Base-by-base conservation (phyloP, 352 stramenopile species). In the Pythium inflatum region DNA sequence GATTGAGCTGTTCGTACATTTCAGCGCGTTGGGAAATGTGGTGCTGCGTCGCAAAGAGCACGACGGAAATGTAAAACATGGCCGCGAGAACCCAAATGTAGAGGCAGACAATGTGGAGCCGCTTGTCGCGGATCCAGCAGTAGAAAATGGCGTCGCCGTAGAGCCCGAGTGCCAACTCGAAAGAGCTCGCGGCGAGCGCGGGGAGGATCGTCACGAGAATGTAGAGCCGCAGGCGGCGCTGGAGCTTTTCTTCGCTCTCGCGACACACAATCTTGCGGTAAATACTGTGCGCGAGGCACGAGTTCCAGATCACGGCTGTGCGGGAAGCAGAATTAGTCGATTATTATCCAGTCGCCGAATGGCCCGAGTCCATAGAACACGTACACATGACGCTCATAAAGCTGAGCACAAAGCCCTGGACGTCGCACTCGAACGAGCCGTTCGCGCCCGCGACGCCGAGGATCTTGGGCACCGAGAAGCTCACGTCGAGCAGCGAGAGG, bases 271-370 rank as follows among this genome's bases (percentile, higher is more conserved):
- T 87, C 50, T 89, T 85, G 55, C 83, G 66, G 71, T 89, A 90
- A 46, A 93, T 83, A 50, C 85, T 89, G 34, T 93, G 81, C 24
- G 85, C 85, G 58, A 93, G 81, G 31, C 81, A 85, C 2, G 78
- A 78, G 59, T 90, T 91, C 85, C 85, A 93, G 22, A 87, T 74
- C 55, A 91, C 78, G 25, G 77, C 79, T 87, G 36, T 25, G 18
- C 20, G 22, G n/a, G n/a, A n/a, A 49, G n/a, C n/a, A 8, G 22
- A 30, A 28, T 25, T 22, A 51, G n/a, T 31, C n/a, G n/a, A n/a
- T n/a, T n/a, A n/a, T n/a, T n/a, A n/a, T n/a, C n/a, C n/a, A n/a
- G n/a, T n/a, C n/a, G n/a, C n/a, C n/a, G n/a, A n/a, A n/a, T n/a
- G n/a, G n/a, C n/a, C n/a, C n/a, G 43, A 51, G 43, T 51, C 36